Base-by-base conservation (phyloP, 768 basidiomycete species). In the Pleurotus platypus region DNA sequence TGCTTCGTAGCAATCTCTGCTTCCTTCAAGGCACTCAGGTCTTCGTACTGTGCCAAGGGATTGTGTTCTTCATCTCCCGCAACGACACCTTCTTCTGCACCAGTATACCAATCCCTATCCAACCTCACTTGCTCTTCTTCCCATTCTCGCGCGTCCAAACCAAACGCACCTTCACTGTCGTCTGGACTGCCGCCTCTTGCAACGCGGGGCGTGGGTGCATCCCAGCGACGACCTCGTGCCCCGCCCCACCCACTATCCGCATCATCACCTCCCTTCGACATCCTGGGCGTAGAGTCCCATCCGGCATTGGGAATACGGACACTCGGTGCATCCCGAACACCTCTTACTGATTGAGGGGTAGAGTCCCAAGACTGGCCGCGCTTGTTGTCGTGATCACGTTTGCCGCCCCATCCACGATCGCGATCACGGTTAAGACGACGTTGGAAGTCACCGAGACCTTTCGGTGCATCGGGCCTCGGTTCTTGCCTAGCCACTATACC, bases 51-150 rank as follows among this genome's bases (percentile, higher is more conserved):
- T 0, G 93, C 79, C 35, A 98, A 83, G 0, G 92, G 93, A 66
- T 96, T 98, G 66, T 92, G 89, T 62, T 94, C 94, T 54, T 94
- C 94, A 61, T 97, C 92, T 9, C 89, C 91, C 11, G 89, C 89
- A 16, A 94, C 75, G 2, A 83, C 86, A 18, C 89, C 91, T 59
- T 94, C 94, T 65, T 94, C 96, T 20, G 90, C 92, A 46, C 90
- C 88, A 53, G 85, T 87, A 67, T 98, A 99, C 97, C 97, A 99
- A 66, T 98, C 94, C 24, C 97, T 79, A 70, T 99, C 97, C 65
- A 98, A 67, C 58, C 81, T 80, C 11, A 94, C 80, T 69, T 97
- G 94, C 69, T 98, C 97, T 64, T 98, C 96, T 70, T 98, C 97
- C 97, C 96, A 99, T 65, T 97, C 96, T 49, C 90, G 78, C 45